Percentiles rank a stretch among this genome's conserved stretches.
Conservation (phyloP, 192 early-diverging fungal genomes). For the Cetraspora pellucida region DNA sequence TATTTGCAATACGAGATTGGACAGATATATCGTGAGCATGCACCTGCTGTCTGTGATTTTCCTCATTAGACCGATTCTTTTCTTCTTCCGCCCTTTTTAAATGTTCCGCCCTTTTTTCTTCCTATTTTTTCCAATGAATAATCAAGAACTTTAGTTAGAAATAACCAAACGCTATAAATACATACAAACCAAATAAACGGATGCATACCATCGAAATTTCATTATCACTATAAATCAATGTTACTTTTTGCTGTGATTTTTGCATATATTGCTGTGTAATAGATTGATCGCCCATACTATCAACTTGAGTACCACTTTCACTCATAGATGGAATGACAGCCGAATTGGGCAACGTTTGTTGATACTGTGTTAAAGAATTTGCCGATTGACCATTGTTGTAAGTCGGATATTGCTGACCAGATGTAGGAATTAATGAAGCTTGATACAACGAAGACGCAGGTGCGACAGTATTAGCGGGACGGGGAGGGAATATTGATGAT, state of each 20-base stretch:
- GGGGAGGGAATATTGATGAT: slow-evolving; percentile 36
- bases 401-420: slow-evolving; percentile 38
- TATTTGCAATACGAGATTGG: slow-evolving; percentile 23
- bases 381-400: slow-evolving; percentile 36
- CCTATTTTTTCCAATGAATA: slow-evolving; percentile 35
- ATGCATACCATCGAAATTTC: slow-evolving; percentile 54
- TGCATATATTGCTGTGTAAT: slow-evolving; percentile 19
- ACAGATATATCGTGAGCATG: slow-evolving; percentile 32
- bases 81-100: slow-evolving; percentile 44
- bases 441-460: slow-evolving; percentile 41
- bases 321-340: slow-evolving; percentile 23
- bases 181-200: slow-evolving; percentile 4
- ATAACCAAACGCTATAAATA: background rate
- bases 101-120: slow-evolving; percentile 50
- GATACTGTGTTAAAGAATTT: slow-evolving; percentile 30
- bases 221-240: slow-evolving; percentile 51
- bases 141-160: background rate
- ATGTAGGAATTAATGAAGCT: slow-evolving; percentile 42
- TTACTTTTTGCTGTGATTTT: slow-evolving; percentile 35
- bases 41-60: slow-evolving; percentile 41
- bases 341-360: slow-evolving; percentile 38
- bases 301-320: slow-evolving; percentile 2
- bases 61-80: slow-evolving; percentile 46
- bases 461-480: slow-evolving; percentile 27
- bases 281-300: background rate